Evolutionary conservation across 2,329 filamentous ascomycete species (phyloP).

Genomic region (Pseudopithomyces chartarum): DNA sequence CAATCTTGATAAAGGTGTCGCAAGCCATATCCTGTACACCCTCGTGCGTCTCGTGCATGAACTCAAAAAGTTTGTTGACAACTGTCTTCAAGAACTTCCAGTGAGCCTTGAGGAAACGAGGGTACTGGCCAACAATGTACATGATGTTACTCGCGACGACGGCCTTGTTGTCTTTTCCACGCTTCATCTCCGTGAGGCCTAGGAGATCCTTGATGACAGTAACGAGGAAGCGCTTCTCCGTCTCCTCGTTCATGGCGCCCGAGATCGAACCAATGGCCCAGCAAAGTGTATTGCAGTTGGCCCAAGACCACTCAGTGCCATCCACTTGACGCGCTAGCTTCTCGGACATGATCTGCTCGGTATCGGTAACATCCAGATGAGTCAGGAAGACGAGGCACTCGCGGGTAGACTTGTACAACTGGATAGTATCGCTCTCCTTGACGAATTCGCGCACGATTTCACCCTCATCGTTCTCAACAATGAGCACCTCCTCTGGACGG

Average conservation of each 20-base stretch:
- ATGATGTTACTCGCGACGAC: slow-evolving; percentile 99
- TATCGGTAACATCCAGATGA: slow-evolving; percentile 95
- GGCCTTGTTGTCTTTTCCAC: slow-evolving; percentile 98
- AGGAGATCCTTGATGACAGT: slow-evolving; percentile 98
- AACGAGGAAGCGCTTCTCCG: slow-evolving; percentile 96
- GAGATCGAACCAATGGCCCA: slow-evolving; percentile 99
- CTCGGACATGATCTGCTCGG: slow-evolving; percentile 98
- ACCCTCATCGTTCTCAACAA: slow-evolving; percentile 99
- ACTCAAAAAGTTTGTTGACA: slow-evolving; percentile 99
- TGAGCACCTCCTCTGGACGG: slow-evolving; percentile 92
- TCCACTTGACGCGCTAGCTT: slow-evolving; percentile 96
- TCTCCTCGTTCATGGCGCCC: slow-evolving; percentile 98
- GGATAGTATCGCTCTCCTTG: slow-evolving; percentile 98
- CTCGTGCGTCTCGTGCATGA: slow-evolving; percentile 99
- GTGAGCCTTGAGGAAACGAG: slow-evolving; percentile 96
- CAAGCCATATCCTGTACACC: slow-evolving; percentile 99
- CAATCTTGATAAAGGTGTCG: slow-evolving; percentile 99
- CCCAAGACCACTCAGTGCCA: slow-evolving; percentile 97
- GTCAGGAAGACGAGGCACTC: slow-evolving; percentile 97
- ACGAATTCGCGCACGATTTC: slow-evolving; percentile 99
- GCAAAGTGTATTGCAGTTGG: slow-evolving; percentile 98
- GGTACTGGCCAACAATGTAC: slow-evolving; percentile 99
- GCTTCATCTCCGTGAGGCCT: slow-evolving; percentile 97
- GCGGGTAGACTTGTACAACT: slow-evolving; percentile 97
- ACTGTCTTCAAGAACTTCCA: slow-evolving; percentile 99